Evolutionary conservation across 768 basidiomycete species (phyloP).

Genomic region (Saitozyma podzolica): DNA sequence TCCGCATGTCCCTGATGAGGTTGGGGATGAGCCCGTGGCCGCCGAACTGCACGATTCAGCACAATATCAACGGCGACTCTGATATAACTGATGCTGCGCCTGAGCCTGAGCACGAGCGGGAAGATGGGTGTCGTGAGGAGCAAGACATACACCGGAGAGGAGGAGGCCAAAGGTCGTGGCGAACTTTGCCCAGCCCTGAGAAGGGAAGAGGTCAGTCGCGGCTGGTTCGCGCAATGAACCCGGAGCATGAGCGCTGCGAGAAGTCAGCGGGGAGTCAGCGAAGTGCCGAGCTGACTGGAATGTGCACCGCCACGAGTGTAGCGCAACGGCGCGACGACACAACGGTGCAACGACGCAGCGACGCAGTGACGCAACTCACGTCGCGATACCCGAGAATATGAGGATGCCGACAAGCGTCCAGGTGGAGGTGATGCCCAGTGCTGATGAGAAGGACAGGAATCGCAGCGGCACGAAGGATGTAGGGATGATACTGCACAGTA

Average conservation of each 20-base stretch:
- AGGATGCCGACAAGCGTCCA: conserved; percentile 44
- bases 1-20: conserved; percentile 46
- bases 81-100: conserved; percentile 2
- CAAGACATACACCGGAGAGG: conserved; percentile 31
- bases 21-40: conserved; percentile 48
- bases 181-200: conserved; percentile 39
- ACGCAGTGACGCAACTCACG: conserved; percentile 27
- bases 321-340: too few species aligned
- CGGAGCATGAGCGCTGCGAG: conserved; percentile 18
- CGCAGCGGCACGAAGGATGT: conserved; percentile 47
- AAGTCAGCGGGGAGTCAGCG: conserved; percentile 11
- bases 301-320: neutral
- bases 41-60: conserved; percentile 25
- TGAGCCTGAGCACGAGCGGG: neutral
- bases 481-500: conserved; percentile 35
- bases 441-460: conserved; percentile 46
- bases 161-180: conserved; percentile 42
- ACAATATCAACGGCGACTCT: too few species aligned
- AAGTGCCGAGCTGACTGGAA: neutral
- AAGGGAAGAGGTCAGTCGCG: conserved; percentile 43
- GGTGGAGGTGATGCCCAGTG: conserved; percentile 39
- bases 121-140: neutral
- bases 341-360: too few species aligned
- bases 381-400: conserved; percentile 42
- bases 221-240: conserved; percentile 45